A percentile compares a stretch with the other conserved stretches of the same genome.
These are phyloP conservation scores for Pleurotus ostreatus DNA, from an alignment of 768 basidiomycete species.

Conservation along the genomic window DNA sequence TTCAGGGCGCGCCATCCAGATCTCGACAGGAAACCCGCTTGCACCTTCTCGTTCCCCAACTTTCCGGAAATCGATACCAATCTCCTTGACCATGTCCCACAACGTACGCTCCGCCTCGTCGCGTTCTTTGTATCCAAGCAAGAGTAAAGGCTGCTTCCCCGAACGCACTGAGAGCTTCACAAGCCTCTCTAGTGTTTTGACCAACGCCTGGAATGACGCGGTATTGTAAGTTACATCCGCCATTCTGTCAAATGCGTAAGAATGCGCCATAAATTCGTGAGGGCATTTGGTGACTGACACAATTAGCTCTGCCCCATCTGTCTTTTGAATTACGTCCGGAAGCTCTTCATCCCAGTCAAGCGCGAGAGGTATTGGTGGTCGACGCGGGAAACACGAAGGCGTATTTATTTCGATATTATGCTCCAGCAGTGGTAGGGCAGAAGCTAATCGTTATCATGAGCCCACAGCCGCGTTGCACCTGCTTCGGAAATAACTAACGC, in stretches of 20 bases:
- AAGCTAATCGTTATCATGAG: constrained; percentile 38
- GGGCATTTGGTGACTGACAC: constrained; percentile 43
- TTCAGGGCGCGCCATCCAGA: constrained; percentile 51
- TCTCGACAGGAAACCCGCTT: constrained; percentile 62
- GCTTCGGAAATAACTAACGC: constrained; percentile 18
- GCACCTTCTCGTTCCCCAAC: constrained; percentile 55
- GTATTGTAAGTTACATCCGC: constrained; percentile 94
- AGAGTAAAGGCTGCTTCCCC: constrained; percentile 30
- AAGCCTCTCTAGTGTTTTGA: constrained; percentile 60
- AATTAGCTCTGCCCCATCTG: constrained; percentile 55
- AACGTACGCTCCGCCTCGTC: constrained; percentile 70
- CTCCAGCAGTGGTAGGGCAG: constrained; percentile 76
- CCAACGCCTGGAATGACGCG: constrained; percentile 72
- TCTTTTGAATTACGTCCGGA: constrained; percentile 36
- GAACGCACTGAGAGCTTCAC: constrained; percentile 20
- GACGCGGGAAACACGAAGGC: constrained; percentile 24
- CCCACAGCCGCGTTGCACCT: background rate
- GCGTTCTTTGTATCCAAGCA: constrained; percentile 87
- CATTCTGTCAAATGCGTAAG: constrained; percentile 50
- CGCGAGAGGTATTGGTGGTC: constrained; percentile 29
- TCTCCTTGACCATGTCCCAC: constrained; percentile 56
- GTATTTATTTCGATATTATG: constrained; percentile 59
- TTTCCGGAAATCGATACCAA: constrained; percentile 52
- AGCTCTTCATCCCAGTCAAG: constrained; percentile 72
- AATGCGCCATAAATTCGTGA: no score